A percentile compares a stretch with the other conserved stretches of the same genome.
phyloP scores from a whole-genome alignment of 1,139 yeast genomes.

The Wickerhamomyces sp. region DNA sequence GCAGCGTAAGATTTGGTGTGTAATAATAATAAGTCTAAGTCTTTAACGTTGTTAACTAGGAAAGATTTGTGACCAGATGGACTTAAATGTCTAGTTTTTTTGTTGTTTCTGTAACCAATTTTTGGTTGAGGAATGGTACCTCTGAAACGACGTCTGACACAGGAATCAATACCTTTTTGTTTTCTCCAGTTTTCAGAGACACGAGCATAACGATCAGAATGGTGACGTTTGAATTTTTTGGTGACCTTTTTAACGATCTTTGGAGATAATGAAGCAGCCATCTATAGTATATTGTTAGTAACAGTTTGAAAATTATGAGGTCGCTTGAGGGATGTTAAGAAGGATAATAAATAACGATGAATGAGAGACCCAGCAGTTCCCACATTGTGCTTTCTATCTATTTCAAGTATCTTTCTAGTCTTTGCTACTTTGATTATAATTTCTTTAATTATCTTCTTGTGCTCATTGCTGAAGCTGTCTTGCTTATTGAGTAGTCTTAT shows the following conservation, averaged over 20 bases:
- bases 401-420: no score
- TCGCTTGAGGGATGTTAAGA: no score
- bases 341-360: not conserved
- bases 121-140: conserved; percentile 99
- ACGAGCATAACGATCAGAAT: conserved; percentile 99
- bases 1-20: conserved; percentile 99
- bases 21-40: conserved; percentile 91
- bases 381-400: no score
- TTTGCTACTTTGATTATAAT: no score
- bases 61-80: conserved; percentile 99
- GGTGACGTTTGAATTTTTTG: conserved; percentile 99
- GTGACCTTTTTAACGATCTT: conserved; percentile 99
- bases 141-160: conserved; percentile 99
- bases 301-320: not conserved
- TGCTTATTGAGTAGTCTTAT: not conserved
- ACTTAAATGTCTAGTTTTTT: conserved; percentile 91
- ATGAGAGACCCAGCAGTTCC: not conserved
- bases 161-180: conserved; percentile 99
- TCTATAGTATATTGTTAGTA: conserved; percentile 26
- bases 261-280: conserved; percentile 99
- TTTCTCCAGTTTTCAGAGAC: conserved; percentile 99
- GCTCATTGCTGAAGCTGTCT: no score
- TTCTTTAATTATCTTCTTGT: no score
- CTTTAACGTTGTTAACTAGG: conserved; percentile 88
- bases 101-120: conserved; percentile 99